Evolutionary conservation across 345 rosid genomes (phyloP).

Genomic region (Arabis hirsuta): DNA sequence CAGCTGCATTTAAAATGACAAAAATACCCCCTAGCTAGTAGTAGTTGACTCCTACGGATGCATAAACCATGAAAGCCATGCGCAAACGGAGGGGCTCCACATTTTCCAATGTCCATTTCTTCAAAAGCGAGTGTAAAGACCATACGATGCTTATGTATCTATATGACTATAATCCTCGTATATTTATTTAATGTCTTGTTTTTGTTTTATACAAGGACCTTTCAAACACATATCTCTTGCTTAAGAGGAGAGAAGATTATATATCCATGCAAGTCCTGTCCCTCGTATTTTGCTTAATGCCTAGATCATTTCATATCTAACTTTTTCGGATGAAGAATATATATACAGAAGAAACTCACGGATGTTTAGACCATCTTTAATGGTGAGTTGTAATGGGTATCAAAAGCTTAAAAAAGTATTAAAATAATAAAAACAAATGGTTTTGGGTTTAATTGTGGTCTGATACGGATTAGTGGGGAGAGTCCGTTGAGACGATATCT

Average conservation of each 20-base stretch:
- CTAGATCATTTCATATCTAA: neutral
- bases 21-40: neutral
- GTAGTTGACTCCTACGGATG: conserved; percentile 18
- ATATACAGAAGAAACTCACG: neutral
- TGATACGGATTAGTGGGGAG: too few species aligned
- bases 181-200: neutral
- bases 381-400: too few species aligned
- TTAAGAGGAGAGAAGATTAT: neutral
- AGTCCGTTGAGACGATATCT: too few species aligned
- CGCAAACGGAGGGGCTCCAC: conserved; percentile 38
- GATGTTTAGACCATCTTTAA: too few species aligned
- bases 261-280: neutral
- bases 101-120: conserved; percentile 9
- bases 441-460: too few species aligned
- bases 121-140: neutral
- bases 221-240: conserved; percentile 9
- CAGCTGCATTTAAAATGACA: conserved; percentile 12
- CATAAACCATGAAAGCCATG: conserved; percentile 28
- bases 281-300: neutral
- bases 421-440: too few species aligned
- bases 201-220: neutral
- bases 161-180: neutral
- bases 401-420: too few species aligned
- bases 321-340: neutral
- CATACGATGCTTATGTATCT: neutral